phyloP scores from a whole-genome alignment of 1,139 yeast genomes.

The Scheffersomyces insectosa region DNA sequence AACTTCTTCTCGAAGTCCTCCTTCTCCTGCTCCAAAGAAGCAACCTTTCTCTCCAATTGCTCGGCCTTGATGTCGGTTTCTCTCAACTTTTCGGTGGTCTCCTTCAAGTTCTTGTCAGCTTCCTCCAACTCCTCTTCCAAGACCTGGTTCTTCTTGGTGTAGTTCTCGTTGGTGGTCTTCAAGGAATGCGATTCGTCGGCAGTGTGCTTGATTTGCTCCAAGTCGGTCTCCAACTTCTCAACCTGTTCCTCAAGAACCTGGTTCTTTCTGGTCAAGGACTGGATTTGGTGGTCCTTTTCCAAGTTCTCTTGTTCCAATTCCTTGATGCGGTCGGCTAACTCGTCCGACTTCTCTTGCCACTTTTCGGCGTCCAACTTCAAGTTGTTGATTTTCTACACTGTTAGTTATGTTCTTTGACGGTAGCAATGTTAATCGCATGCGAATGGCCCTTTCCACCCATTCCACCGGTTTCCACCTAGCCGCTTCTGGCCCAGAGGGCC shows the following conservation, averaged over 20 bases:
- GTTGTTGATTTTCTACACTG: conserved; percentile 74
- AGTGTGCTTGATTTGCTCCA: conserved; percentile 79
- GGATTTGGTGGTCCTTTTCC: conserved; percentile 94
- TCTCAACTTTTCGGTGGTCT: conserved; percentile 91
- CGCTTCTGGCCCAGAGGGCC: conserved; percentile 1
- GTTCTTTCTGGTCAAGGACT: conserved; percentile 89
- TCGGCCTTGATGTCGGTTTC: conserved; percentile 97
- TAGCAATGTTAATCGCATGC: not conserved
- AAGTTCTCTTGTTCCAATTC: conserved; percentile 87
- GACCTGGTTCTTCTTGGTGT: conserved; percentile 87
- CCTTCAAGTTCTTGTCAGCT: conserved; percentile 88
- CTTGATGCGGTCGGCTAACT: conserved; percentile 76
- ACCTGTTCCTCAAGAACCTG: conserved; percentile 87
- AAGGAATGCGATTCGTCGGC: conserved; percentile 93
- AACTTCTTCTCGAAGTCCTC: conserved; percentile 89
- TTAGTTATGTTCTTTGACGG: conserved; percentile 13
- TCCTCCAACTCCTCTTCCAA: conserved; percentile 94
- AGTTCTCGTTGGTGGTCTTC: conserved; percentile 86
- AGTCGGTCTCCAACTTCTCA: conserved; percentile 80
- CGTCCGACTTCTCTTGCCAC: conserved; percentile 97
- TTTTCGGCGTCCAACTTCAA: conserved; percentile 93
- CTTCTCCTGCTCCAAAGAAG: conserved; percentile 89
- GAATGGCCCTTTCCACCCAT: not conserved
- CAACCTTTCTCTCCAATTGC: conserved; percentile 92
- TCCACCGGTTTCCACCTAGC: conserved; percentile 1